Conservation (phyloP, 2,329 filamentous ascomycete species). For the Colletotrichum sp. region DNA sequence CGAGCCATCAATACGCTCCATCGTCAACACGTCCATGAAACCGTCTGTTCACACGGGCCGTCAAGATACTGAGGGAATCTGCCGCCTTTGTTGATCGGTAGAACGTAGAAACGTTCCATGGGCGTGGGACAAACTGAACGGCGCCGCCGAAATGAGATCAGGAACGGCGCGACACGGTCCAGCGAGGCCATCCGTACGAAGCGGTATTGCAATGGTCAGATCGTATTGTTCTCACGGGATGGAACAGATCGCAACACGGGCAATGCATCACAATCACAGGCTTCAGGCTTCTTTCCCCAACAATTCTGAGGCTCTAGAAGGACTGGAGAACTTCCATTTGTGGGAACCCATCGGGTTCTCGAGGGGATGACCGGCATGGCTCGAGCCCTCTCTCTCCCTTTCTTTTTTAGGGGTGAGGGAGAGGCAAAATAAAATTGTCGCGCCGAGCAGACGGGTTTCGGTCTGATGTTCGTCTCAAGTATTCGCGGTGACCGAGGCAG, state of each 20-base stretch:
- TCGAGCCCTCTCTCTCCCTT: background rate
- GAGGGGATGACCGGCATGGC: background rate
- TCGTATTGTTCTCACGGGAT: background rate
- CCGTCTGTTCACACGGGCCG: background rate
- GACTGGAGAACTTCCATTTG: background rate
- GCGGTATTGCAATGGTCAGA: background rate
- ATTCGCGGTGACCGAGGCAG: conserved; percentile 1
- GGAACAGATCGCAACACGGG: background rate
- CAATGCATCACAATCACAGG: background rate
- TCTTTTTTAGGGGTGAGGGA: background rate
- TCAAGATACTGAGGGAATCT: background rate
- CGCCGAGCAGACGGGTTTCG: background rate
- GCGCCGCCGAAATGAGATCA: conserved; percentile 13
- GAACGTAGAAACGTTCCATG: background rate
- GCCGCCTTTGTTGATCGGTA: background rate
- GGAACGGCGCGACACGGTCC: background rate
- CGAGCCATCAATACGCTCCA: background rate
- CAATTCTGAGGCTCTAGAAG: background rate
- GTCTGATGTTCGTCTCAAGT: conserved; percentile 14
- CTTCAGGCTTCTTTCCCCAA: background rate
- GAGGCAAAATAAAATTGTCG: background rate
- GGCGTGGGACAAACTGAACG: background rate
- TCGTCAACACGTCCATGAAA: background rate
- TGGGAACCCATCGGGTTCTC: background rate
- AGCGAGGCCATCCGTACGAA: background rate